Conservation (phyloP, 306 rosid genomes). For the Trifolium repens region DNA sequence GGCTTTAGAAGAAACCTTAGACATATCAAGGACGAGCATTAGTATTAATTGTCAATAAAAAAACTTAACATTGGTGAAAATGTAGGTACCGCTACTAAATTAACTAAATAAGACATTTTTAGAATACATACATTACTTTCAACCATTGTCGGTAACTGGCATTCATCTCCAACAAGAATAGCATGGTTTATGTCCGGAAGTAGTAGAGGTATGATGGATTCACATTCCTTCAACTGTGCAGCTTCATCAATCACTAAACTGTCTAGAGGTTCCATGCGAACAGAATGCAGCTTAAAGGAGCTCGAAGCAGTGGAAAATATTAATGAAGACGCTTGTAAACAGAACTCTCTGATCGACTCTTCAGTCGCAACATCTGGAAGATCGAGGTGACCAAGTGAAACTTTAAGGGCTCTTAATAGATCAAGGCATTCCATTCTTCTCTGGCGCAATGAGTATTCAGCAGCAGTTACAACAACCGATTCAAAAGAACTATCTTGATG, state of each 20-base stretch:
- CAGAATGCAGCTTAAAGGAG: slow-evolving; percentile 57
- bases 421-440: slow-evolving; percentile 53
- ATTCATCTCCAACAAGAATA: too few species aligned
- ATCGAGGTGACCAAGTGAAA: slow-evolving; percentile 51
- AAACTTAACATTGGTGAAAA: not conserved
- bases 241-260: too few species aligned
- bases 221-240: too few species aligned
- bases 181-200: too few species aligned
- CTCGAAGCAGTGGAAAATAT: slow-evolving; percentile 74
- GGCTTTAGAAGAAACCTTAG: slow-evolving; percentile 59
- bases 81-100: not conserved
- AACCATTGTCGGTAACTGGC: too few species aligned
- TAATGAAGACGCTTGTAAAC: slow-evolving; percentile 63
- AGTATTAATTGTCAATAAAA: not conserved
- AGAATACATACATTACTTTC: too few species aligned
- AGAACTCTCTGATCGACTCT: slow-evolving; percentile 47
- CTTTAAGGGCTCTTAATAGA: slow-evolving; percentile 45
- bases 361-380: slow-evolving; percentile 45
- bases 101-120: too few species aligned
- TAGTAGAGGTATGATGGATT: too few species aligned
- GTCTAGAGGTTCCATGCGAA: slow-evolving; percentile 49
- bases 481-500: slow-evolving; percentile 15
- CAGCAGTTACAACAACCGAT: not conserved
- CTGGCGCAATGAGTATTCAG: slow-evolving; percentile 31
- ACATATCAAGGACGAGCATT: slow-evolving; percentile 19